These are phyloP conservation scores for Tolypocladium album DNA, from an alignment of 2,329 filamentous ascomycete genomes.

Conservation along the genomic window DNA sequence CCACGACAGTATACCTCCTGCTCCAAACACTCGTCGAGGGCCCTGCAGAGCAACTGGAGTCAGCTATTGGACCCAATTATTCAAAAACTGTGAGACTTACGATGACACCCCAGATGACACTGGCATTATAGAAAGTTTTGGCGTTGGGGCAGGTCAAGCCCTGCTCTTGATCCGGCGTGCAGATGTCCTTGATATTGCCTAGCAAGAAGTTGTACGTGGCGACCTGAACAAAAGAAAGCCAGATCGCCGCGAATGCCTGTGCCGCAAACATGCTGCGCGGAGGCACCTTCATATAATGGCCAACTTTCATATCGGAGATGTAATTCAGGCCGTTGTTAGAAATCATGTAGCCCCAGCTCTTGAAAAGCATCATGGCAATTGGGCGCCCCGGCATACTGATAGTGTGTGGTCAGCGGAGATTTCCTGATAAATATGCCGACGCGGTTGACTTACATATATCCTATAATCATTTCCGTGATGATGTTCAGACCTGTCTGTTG, in stretches of 20 bases:
- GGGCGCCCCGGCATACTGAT: conserved; percentile 28
- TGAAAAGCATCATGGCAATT: conserved; percentile 39
- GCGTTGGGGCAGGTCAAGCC: conserved; percentile 46
- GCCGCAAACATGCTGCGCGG: conserved; percentile 37
- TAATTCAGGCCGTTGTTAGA: conserved; percentile 35
- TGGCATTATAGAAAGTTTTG: conserved; percentile 49
- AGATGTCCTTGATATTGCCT: conserved; percentile 40
- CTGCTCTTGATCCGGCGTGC: conserved; percentile 32
- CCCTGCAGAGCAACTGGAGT: conserved; percentile 13
- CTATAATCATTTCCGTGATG: conserved; percentile 36
- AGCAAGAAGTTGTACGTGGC: conserved; percentile 27
- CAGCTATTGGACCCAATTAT: neutral
- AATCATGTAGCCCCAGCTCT: conserved; percentile 34
- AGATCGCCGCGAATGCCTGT: conserved; percentile 27
- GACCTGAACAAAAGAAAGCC: conserved; percentile 27
- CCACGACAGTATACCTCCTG: conserved; percentile 29
- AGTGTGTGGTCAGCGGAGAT: neutral
- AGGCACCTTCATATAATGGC: conserved; percentile 42
- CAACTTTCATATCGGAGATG: conserved; percentile 40
- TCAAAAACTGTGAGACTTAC: neutral
- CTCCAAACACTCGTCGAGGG: conserved; percentile 20
- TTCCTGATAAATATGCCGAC: too few species aligned
- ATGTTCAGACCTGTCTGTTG: conserved; percentile 36
- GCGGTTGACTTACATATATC: conserved; percentile 25
- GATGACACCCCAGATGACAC: conserved; percentile 51